Conservation (phyloP, 345 rosid species). For the Lagerstroemia speciosa region DNA sequence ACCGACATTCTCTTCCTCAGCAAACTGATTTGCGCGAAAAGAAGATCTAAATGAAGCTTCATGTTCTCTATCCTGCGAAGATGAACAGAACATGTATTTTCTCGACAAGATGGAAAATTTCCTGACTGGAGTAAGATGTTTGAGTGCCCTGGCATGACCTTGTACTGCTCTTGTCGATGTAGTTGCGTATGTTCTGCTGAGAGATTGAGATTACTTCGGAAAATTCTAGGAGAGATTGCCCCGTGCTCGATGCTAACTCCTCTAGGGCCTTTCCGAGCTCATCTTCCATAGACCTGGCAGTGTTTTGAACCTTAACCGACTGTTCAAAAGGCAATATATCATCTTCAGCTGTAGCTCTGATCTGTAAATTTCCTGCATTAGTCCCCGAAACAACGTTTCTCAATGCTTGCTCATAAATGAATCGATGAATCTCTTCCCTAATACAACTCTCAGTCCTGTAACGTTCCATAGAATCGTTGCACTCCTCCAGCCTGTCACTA, state of each 20-base stretch:
- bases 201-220: slow-evolving; percentile 1
- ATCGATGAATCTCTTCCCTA: slow-evolving; percentile 25
- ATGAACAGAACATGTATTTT: not conserved
- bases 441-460: slow-evolving; percentile 9
- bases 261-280: not conserved
- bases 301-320: not conserved
- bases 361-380: slow-evolving; percentile 14
- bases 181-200: not conserved
- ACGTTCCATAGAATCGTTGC: slow-evolving; percentile 18
- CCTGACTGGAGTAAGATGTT: not conserved
- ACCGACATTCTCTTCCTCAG: slow-evolving; percentile 28
- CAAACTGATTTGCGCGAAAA: slow-evolving; percentile 15
- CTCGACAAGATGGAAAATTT: not conserved
- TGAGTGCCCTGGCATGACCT: not conserved
- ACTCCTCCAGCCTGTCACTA: slow-evolving; percentile 16
- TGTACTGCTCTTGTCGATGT: not conserved
- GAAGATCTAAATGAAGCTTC: slow-evolving; percentile 24
- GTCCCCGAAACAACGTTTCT: slow-evolving; percentile 12
- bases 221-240: not conserved
- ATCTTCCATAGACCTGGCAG: not conserved
- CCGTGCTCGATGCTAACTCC: not conserved
- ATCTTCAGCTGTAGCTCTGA: slow-evolving; percentile 2
- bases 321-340: not conserved
- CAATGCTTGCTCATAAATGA: slow-evolving; percentile 25
- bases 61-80: slow-evolving; percentile 42